phyloP scores from a whole-genome alignment of 2,329 filamentous ascomycete genomes.

The Cryphonectria nitschkei region DNA sequence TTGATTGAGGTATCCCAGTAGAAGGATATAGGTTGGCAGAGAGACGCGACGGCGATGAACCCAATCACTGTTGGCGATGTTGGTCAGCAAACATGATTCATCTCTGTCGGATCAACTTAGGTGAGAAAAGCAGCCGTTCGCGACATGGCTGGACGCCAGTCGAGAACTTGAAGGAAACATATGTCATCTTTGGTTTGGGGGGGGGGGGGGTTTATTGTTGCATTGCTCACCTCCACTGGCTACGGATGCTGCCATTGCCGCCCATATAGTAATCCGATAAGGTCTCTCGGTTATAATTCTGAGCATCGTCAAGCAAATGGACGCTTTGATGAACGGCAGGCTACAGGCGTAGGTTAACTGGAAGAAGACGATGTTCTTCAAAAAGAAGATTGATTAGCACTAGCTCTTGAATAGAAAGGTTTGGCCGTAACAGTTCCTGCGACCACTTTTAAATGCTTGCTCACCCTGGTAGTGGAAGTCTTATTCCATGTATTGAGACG shows the following conservation, averaged over 20 bases:
- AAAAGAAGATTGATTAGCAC: background rate
- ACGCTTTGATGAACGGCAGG: conserved; percentile 20
- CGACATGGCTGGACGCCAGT: background rate
- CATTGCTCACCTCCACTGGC: conserved; percentile 3
- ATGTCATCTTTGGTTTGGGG: no score
- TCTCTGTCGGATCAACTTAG: background rate
- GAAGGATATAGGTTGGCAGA: conserved; percentile 5
- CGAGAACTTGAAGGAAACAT: background rate
- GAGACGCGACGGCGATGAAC: conserved; percentile 14
- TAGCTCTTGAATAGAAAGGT: background rate
- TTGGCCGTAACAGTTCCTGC: background rate
- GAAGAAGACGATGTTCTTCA: conserved; percentile 16
- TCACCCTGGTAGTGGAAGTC: conserved; percentile 4
- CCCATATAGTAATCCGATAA: conserved; percentile 1
- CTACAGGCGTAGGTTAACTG: conserved; percentile 21
- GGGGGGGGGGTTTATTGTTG: background rate
- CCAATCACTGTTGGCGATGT: conserved; percentile 9
- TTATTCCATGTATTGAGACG: conserved; percentile 13
- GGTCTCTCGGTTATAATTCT: conserved; percentile 17
- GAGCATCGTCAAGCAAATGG: conserved; percentile 21
- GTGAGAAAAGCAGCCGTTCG: background rate
- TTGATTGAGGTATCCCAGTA: conserved; percentile 16
- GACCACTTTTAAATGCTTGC: background rate
- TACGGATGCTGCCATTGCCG: conserved; percentile 9
- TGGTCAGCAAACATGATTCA: background rate